Percentiles rank a stretch among this genome's conserved stretches.
phyloP scores from a whole-genome alignment of 257 asterid species.

The Solanum chilense region DNA sequence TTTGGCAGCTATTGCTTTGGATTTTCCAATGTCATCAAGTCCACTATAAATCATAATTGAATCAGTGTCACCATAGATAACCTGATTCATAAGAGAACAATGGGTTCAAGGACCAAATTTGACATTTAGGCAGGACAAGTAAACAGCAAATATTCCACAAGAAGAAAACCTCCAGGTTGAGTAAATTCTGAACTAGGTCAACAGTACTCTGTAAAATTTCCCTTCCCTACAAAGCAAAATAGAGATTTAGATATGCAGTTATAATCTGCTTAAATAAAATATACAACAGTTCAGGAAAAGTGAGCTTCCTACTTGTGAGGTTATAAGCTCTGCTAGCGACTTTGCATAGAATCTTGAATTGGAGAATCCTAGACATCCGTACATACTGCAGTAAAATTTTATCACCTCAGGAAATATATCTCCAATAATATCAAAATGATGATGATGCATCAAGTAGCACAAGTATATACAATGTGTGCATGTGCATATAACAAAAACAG shows the following conservation, averaged over 20 bases:
- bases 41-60: slow-evolving; percentile 96
- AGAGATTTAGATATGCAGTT: slow-evolving; percentile 9
- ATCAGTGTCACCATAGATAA: slow-evolving; percentile 97
- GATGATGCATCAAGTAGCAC: slow-evolving; percentile 6
- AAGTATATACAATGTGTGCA: background rate
- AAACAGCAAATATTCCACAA: background rate
- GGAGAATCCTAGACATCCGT: slow-evolving; percentile 95
- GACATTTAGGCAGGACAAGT: background rate
- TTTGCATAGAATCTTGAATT: slow-evolving; percentile 95
- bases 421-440: background rate
- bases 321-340: slow-evolving; percentile 92
- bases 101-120: slow-evolving; percentile 3
- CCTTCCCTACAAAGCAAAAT: slow-evolving; percentile 60
- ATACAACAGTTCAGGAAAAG: background rate
- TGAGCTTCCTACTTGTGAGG: slow-evolving; percentile 55
- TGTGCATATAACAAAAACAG: background rate
- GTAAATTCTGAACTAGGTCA: slow-evolving; percentile 73
- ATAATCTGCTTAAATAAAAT: background rate
- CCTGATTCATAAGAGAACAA: slow-evolving; percentile 33
- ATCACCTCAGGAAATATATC: slow-evolving; percentile 8
- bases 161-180: slow-evolving; percentile 70
- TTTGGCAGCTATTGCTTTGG: slow-evolving; percentile 67
- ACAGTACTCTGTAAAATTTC: slow-evolving; percentile 92
- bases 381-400: slow-evolving; percentile 51
- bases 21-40: slow-evolving; percentile 82